Evolutionary conservation across 768 basidiomycete genomes (phyloP), one percentile per base, ranked within the genome.

Genomic region (Amanita molliuscula): DNA sequence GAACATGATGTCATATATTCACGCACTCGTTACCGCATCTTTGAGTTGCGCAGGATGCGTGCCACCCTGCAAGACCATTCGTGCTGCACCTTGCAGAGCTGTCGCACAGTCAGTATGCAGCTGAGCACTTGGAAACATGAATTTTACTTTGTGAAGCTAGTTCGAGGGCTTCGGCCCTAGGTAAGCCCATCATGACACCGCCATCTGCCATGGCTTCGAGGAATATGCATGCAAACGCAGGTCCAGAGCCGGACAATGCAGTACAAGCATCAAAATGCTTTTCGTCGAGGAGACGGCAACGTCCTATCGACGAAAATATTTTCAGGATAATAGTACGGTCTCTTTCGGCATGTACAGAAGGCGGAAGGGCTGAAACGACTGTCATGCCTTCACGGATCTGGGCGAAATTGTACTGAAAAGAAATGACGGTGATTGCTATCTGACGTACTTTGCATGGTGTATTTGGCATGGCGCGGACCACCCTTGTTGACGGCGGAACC

Each of bases 371-470:
- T 31, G 88, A 88, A 49, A 98, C 77, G 35, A 96, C 84, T 1
- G 94, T 97, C 96, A 99, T 98, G 52, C 96, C 96, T 70, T 98
- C 95, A 18, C 96, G 85, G 62, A 99, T 98, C 96, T 99, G 23
- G 23, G 35, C 23, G 21, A 33, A 33, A 28, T 28, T 38, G 16
- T 29, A 20, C 36, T 31, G 11, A 40, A 16, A 16, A 21, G 26
- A 8, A 28, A 23, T 21, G 21, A 26, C 11, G 13, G n/a, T 6
- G 25, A 37, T 31, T 20, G 20, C 7, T 21, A 20, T 33, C n/a
- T 38, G 48, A 56, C 78, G 52, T 53, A 93, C 95, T 65, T 89
- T 89, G 71, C 88, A 91, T 16, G 96, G 93, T 2, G 95, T 98
- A 62, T 99, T 99, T 55, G 96, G 94, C 96, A 99, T 99, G 9